phyloP scores from a whole-genome alignment of 768 basidiomycete species.

The Trametes cinnabarina region DNA sequence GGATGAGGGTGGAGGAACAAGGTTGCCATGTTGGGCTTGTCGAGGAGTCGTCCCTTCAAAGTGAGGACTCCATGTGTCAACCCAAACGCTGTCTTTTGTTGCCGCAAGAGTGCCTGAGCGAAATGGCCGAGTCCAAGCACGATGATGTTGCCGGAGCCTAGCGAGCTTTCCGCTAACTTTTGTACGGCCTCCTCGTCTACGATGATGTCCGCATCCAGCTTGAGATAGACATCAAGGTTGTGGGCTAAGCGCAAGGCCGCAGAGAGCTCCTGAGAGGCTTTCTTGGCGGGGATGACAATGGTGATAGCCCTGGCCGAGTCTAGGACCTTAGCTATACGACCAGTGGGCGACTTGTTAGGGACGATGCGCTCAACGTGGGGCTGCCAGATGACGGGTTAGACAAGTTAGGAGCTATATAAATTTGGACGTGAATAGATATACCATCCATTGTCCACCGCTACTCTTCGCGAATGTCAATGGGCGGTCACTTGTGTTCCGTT shows the following conservation, averaged over 20 bases:
- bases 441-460: slow-evolving; percentile 8
- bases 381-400: background rate
- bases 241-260: slow-evolving; percentile 68
- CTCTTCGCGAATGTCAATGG: background rate
- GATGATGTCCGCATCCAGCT: slow-evolving; percentile 64
- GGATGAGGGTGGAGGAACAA: slow-evolving; percentile 73
- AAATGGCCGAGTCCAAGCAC: slow-evolving; percentile 40
- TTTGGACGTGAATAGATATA: background rate
- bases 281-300: slow-evolving; percentile 47
- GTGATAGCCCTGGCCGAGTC: slow-evolving; percentile 49
- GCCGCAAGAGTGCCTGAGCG: slow-evolving; percentile 15
- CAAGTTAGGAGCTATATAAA: no score
- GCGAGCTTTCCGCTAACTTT: slow-evolving; percentile 20
- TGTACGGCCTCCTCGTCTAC: slow-evolving; percentile 37
- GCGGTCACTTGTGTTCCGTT: background rate
- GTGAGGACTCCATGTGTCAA: slow-evolving; percentile 1
- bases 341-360: slow-evolving; percentile 32
- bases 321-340: slow-evolving; percentile 68
- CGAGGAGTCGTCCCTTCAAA: slow-evolving; percentile 19
- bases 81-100: slow-evolving; percentile 21
- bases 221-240: slow-evolving; percentile 64
- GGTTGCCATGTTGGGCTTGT: slow-evolving; percentile 36
- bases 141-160: slow-evolving; percentile 52
- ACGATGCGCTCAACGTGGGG: slow-evolving; percentile 3
- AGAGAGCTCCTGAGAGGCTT: slow-evolving; percentile 39